These are phyloP conservation scores for Hordeum marinum DNA, from an alignment of 176 grass and related monocot genomes.

Conservation along the genomic window DNA sequence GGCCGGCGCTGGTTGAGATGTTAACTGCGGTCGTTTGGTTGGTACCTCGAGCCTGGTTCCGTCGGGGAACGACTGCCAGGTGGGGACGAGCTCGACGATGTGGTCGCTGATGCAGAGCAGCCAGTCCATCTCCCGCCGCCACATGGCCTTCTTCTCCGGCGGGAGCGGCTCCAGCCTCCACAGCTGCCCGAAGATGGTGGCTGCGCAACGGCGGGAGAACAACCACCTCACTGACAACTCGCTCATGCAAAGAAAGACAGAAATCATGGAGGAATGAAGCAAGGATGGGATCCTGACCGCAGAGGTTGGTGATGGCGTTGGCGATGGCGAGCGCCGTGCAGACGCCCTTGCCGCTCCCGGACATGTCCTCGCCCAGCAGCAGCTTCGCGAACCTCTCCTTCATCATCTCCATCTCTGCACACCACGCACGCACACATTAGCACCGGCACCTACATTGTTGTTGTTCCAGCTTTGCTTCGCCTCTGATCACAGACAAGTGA, in stretches of 20 bases:
- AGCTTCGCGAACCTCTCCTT: constrained; percentile 97
- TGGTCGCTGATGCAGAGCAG: constrained; percentile 92
- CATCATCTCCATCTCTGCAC: constrained; percentile 84
- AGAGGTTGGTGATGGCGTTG: constrained; percentile 97
- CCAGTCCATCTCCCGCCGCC: constrained; percentile 91
- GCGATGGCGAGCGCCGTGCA: constrained; percentile 90
- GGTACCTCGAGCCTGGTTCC: constrained; percentile 84
- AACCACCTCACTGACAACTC: neutral
- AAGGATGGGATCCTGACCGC: constrained; percentile 37
- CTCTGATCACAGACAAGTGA: neutral
- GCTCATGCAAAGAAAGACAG: too few species aligned
- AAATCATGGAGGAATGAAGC: neutral
- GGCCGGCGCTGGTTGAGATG: neutral
- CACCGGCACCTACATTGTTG: neutral
- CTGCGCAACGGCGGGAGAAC: constrained; percentile 18
- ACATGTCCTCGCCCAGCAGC: constrained; percentile 98
- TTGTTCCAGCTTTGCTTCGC: neutral
- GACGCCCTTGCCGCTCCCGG: constrained; percentile 89
- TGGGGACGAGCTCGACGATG: constrained; percentile 82
- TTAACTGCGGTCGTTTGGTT: neutral
- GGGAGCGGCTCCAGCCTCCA: constrained; percentile 86
- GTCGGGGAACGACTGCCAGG: constrained; percentile 91
- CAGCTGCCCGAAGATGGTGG: constrained; percentile 91
- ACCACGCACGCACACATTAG: neutral
- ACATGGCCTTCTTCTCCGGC: constrained; percentile 92